Percentiles rank a stretch among this genome's conserved stretches.
These are phyloP conservation scores for Phytophthora tubulina DNA, from an alignment of 352 stramenopile genomes.

Conservation along the genomic window DNA sequence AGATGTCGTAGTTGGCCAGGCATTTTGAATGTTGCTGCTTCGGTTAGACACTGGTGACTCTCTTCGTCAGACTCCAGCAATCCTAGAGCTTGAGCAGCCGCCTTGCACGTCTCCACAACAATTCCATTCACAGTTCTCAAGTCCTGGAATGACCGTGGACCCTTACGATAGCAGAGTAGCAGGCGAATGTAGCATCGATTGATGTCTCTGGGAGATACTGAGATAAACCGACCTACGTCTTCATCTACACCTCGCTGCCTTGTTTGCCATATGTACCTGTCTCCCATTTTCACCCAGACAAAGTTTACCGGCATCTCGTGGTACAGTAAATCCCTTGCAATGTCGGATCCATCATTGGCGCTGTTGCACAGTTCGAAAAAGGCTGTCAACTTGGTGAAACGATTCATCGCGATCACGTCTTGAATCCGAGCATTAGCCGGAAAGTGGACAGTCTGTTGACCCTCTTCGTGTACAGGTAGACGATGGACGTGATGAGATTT, in stretches of 20 bases:
- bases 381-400: no score
- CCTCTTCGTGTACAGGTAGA: no score
- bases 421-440: no score
- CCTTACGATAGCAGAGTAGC: neutral
- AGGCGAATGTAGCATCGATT: slow-evolving; percentile 12
- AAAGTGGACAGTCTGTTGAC: no score
- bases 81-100: neutral
- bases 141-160: neutral
- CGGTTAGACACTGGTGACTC: slow-evolving; percentile 3
- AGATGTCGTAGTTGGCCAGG: slow-evolving; percentile 5
- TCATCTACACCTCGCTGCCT: neutral
- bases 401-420: no score
- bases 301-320: slow-evolving; percentile 14
- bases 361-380: neutral
- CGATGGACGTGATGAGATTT: no score
- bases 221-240: slow-evolving; percentile 16
- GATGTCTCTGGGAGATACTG: neutral
- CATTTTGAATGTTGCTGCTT: slow-evolving; percentile 15
- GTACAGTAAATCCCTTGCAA: neutral
- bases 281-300: no score
- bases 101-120: neutral
- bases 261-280: no score
- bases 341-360: neutral
- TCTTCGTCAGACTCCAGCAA: slow-evolving; percentile 13
- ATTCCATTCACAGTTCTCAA: neutral